Base-by-base conservation (phyloP, 177 flowering plant genomes). In the Telopea speciosissima region DNA sequence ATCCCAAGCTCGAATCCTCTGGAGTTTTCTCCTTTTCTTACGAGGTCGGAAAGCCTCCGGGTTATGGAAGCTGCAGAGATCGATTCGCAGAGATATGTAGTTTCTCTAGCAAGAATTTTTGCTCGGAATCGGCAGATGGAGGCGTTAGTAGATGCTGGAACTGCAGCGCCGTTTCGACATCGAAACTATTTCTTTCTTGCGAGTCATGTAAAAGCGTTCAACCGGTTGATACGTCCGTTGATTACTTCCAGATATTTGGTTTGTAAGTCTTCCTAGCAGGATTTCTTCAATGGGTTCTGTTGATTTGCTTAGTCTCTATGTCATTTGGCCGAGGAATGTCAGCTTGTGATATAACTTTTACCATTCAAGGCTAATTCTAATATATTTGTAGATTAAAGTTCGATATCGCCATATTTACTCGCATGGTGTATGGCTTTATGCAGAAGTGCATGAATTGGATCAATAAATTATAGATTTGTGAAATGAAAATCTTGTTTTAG, bases 181-280 rank as follows among this genome's bases (percentile, higher is more conserved):
- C 81, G 49, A 58, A 68, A 59, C 83, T 83, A 44, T 90, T 90
- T 76, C 84, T 94, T 36, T 72, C 80, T 60, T 94, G 97, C 56
- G 78, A 77, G 13, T 77, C 86, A 7, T 94, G 98, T 74, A 78
- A 85, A 60, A 77, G 87, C 68, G 79, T 90, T 74, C 98, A 94
- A 64, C 95, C 96, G 2, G 86, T 91, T 69, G 89, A 90, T 82
- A 76, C 68, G 19, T 88, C 93, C 11, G 79, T 90, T 33, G 88
- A 91, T 77, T 94, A 89, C 78, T 91, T 91, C 69, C 89, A 79
- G 70, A 90, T 90, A 17, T 83, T 83, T 71, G 86, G 85, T 24
- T 72, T 83, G 87, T 86, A 65, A 84, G 86, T 81, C 2, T 77
- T 40, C n/a, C 13, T n/a, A 58, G 14, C 22, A 5, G 31, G 66